phyloP scores from a whole-genome alignment of 2,329 filamentous ascomycete species.

The Hypoxylon sp. region DNA sequence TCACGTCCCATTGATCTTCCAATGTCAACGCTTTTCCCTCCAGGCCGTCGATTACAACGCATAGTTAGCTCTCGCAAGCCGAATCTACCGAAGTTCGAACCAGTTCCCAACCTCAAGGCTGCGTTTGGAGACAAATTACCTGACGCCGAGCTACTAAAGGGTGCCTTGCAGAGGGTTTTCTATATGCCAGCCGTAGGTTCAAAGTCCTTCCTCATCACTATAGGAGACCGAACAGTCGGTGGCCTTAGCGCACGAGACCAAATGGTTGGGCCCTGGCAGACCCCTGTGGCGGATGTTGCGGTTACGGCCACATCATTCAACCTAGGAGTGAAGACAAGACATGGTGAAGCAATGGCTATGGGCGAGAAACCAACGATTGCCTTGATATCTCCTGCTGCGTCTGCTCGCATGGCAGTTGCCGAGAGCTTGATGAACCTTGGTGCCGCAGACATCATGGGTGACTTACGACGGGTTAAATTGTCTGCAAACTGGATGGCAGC shows the following conservation, averaged over 20 bases:
- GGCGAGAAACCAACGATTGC: conserved; percentile 70
- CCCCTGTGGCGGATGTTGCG: conserved; percentile 91
- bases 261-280: conserved; percentile 97
- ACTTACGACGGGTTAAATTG: conserved; percentile 83
- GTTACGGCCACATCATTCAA: conserved; percentile 89
- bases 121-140: conserved; percentile 80
- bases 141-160: conserved; percentile 69
- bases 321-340: conserved; percentile 73
- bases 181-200: conserved; percentile 90
- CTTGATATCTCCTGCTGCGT: conserved; percentile 89
- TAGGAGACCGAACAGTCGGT: conserved; percentile 91
- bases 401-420: conserved; percentile 95
- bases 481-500: conserved; percentile 99
- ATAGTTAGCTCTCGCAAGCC: conserved; percentile 48
- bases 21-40: conserved; percentile 53
- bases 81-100: conserved; percentile 72
- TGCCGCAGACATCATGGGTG: conserved; percentile 74
- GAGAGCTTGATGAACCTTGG: conserved; percentile 95
- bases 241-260: conserved; percentile 91
- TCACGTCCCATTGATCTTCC: conserved; percentile 52
- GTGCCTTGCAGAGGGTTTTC: conserved; percentile 86
- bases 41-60: conserved; percentile 50
- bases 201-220: conserved; percentile 98
- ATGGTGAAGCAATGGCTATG: conserved; percentile 92
- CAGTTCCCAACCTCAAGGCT: conserved; percentile 73